These are phyloP conservation scores for Zostera marina DNA, from an alignment of 116 monocot species.

Conservation along the genomic window DNA sequence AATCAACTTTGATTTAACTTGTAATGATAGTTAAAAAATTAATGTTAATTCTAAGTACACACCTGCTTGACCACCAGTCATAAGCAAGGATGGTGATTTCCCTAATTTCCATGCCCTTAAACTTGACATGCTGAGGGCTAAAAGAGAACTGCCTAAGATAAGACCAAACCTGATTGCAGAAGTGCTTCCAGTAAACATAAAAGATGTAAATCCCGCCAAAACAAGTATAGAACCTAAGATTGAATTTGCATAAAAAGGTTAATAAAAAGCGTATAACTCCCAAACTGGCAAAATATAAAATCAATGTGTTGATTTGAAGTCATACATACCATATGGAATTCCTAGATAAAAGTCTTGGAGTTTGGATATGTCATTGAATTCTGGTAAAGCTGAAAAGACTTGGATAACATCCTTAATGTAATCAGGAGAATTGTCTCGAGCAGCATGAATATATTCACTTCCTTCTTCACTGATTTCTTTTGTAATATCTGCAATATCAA, in stretches of 20 bases:
- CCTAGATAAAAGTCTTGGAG: slow-evolving; percentile 68
- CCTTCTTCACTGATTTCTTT: slow-evolving; percentile 65
- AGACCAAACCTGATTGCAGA: slow-evolving; percentile 82
- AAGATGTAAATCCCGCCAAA: slow-evolving; percentile 61
- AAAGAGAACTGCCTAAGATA: slow-evolving; percentile 60
- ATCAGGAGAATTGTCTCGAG: slow-evolving; percentile 53
- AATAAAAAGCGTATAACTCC: not conserved
- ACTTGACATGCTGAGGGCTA: slow-evolving; percentile 55
- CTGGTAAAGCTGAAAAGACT: slow-evolving; percentile 24
- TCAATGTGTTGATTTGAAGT: not conserved
- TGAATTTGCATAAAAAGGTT: not conserved
- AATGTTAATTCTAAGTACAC: not conserved
- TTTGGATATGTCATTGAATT: slow-evolving; percentile 28
- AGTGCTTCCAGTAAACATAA: slow-evolving; percentile 83
- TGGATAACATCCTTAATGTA: slow-evolving; percentile 57
- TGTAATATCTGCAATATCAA: slow-evolving; percentile 37
- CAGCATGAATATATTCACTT: slow-evolving; percentile 42
- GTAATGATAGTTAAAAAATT: not conserved
- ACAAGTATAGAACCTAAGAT: slow-evolving; percentile 55
- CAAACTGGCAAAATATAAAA: not conserved
- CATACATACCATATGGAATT: slow-evolving; percentile 72
- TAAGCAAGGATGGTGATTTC: slow-evolving; percentile 26
- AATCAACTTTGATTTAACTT: no score
- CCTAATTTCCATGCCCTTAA: slow-evolving; percentile 59
- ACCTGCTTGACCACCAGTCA: slow-evolving; percentile 85